phyloP scores from a whole-genome alignment of 768 basidiomycete species.

The Myochromella boudieri region DNA sequence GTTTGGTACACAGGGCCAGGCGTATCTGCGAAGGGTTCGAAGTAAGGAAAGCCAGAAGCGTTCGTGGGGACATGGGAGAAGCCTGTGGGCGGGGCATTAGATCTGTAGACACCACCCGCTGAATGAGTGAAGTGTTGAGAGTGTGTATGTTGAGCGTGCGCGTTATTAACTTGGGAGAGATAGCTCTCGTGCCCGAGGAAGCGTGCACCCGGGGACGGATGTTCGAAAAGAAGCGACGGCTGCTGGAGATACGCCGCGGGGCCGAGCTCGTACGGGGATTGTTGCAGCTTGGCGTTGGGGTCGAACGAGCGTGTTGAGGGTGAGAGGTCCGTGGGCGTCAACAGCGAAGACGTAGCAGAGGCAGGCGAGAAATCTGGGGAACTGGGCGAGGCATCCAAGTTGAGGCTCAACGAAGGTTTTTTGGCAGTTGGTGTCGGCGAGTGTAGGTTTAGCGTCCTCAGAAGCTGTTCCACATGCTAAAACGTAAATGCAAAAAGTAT shows the following conservation, averaged over 20 bases:
- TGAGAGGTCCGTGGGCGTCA: slow-evolving; percentile 75
- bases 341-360: slow-evolving; percentile 66
- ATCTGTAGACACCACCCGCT: slow-evolving; percentile 1
- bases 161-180: slow-evolving; percentile 7
- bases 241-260: slow-evolving; percentile 31
- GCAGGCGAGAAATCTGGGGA: slow-evolving; percentile 75
- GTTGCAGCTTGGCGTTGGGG: slow-evolving; percentile 39
- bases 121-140: background rate
- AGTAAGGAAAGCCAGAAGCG: slow-evolving; percentile 35
- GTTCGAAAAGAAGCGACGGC: slow-evolving; percentile 43
- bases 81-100: slow-evolving; percentile 21
- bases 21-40: slow-evolving; percentile 54
- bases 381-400: slow-evolving; percentile 44
- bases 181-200: slow-evolving; percentile 17
- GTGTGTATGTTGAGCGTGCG: too few species aligned
- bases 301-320: slow-evolving; percentile 61
- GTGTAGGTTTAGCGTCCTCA: slow-evolving; percentile 77
- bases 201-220: slow-evolving; percentile 23
- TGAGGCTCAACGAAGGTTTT: slow-evolving; percentile 45
- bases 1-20: slow-evolving; percentile 29
- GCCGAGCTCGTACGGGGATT: slow-evolving; percentile 48
- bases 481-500: background rate
- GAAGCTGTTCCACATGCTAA: slow-evolving; percentile 80
- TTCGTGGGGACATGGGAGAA: slow-evolving; percentile 17
- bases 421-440: slow-evolving; percentile 60